A percentile compares a stretch with the other conserved stretches of the same genome.
phyloP scores from a whole-genome alignment of 139 green algal genomes.

The Coelastrella sp. region DNA sequence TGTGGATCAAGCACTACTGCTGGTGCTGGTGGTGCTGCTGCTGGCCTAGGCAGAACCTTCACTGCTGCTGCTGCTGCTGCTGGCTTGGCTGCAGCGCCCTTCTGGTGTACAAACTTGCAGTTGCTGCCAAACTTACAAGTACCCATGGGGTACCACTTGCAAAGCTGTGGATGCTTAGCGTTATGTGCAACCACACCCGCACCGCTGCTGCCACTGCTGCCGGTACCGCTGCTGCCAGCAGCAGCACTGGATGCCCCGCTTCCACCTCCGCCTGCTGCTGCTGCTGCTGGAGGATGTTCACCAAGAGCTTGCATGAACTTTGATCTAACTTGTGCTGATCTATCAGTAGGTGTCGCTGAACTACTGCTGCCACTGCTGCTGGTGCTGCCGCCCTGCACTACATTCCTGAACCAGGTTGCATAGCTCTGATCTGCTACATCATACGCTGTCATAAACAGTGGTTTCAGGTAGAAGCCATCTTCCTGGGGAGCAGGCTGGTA shows the following conservation, averaged over 20 bases:
- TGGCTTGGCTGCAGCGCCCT: background rate
- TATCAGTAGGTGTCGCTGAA: background rate
- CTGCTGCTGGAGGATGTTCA: background rate
- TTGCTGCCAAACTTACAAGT: slow-evolving; percentile 8
- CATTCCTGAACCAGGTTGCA: slow-evolving; percentile 10
- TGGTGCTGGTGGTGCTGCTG: background rate
- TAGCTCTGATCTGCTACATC: slow-evolving; percentile 14
- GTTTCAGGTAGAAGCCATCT: slow-evolving; percentile 9
- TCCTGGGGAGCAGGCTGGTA: background rate
- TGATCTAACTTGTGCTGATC: background rate
- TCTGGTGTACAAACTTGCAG: background rate
- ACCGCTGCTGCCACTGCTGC: background rate
- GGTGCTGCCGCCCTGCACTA: background rate
- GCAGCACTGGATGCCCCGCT: background rate
- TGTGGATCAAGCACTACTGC: background rate
- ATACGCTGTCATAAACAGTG: slow-evolving; percentile 32
- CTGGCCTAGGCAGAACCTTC: too few species aligned
- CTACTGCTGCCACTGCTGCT: background rate
- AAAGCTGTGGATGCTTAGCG: background rate
- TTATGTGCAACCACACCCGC: background rate
- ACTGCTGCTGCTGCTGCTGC: slow-evolving; percentile 10
- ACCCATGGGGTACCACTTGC: slow-evolving; percentile 8
- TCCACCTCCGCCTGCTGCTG: background rate
- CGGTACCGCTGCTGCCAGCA: background rate
- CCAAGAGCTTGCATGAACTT: background rate